Base-by-base conservation (phyloP, 1,284 basidiomycete genomes). In the Puccinia novopanici region DNA sequence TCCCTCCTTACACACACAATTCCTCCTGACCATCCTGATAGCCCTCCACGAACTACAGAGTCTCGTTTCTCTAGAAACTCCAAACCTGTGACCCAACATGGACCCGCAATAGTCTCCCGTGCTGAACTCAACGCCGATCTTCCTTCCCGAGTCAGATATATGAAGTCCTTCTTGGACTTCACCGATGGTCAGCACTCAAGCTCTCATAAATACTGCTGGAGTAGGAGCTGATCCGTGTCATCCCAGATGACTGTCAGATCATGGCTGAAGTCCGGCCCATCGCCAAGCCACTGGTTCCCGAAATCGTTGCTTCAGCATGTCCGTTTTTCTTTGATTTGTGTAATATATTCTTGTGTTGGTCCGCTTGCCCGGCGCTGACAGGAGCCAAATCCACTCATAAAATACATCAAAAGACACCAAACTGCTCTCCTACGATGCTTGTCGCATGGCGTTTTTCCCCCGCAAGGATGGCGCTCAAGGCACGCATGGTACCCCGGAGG, bases 221-320 rank as follows among this genome's bases (percentile, higher is more conserved):
- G n/a, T n/a, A n/a, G n/a, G n/a, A n/a, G n/a, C n/a, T n/a, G n/a
- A n/a, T n/a, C n/a, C n/a, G n/a, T n/a, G n/a, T n/a, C n/a, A 6
- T 57, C 40, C 40, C 48, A 78, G 75, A 78, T 12, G 75, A 78
- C 75, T 78, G 75, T 59, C 63, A 70, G 42, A 78, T 78, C 65
- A 78, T 78, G 75, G 54, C 70, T 17, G 75, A 67, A 24, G 54
- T 78, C 15, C 67, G 54, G 40, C 75, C 75, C 27, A 78, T 78
- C 17, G 75, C 75, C 19, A 78, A 78, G 40, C 75, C 75, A 13
- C 63, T 78, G 34, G 75, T 78, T 12, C 75, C 75, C 48, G 75
- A 78, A 59, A 78, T 78, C 27, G 75, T 78, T 2, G 75, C 75
- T 54, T 78, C 75, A 57, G 75, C 75, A n/a, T 78, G 75, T 78